A percentile compares a stretch with the other conserved stretches of the same genome.
These are phyloP conservation scores for Gremmenia infestans DNA, from an alignment of 2,329 filamentous ascomycete species.

Conservation along the genomic window DNA sequence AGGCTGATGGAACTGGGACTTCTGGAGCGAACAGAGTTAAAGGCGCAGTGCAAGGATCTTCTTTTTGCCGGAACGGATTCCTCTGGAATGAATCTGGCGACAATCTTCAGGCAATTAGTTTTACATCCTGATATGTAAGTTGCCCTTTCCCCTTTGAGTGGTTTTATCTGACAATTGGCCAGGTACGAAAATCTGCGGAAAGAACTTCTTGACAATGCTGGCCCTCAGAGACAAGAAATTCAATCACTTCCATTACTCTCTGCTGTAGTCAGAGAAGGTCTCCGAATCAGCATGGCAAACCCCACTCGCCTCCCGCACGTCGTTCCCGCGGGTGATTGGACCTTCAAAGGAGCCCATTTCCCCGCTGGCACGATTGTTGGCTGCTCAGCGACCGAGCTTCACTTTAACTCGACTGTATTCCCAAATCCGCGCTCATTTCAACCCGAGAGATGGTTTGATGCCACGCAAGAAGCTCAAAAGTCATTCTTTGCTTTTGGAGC, in stretches of 20 bases:
- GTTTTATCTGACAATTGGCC: neutral
- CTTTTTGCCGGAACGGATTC: constrained; percentile 51
- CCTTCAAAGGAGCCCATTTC: constrained; percentile 30
- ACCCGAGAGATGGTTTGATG: constrained; percentile 44
- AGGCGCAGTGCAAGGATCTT: constrained; percentile 48
- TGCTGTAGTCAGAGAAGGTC: constrained; percentile 44
- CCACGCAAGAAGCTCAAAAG: constrained; percentile 36
- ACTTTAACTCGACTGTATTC: constrained; percentile 41
- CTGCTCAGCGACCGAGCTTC: constrained; percentile 41
- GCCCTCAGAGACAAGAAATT: constrained; percentile 27
- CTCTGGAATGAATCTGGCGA: constrained; percentile 46
- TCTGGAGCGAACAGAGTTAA: constrained; percentile 39
- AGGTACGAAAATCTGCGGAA: constrained; percentile 33
- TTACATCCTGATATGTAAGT: constrained; percentile 38
- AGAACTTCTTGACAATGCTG: constrained; percentile 29
- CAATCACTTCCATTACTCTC: constrained; percentile 40
- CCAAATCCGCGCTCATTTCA: constrained; percentile 38
- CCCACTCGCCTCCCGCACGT: constrained; percentile 45
- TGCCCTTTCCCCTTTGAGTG: neutral
- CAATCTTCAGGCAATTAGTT: constrained; percentile 41
- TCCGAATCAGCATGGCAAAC: constrained; percentile 47
- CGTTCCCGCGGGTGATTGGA: constrained; percentile 34
- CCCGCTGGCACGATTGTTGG: constrained; percentile 42
- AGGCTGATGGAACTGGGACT: constrained; percentile 40
- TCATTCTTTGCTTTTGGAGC: constrained; percentile 46